These are phyloP conservation scores for Coniochaeta sp. DNA, from an alignment of 2,329 filamentous ascomycete species.

Conservation along the genomic window DNA sequence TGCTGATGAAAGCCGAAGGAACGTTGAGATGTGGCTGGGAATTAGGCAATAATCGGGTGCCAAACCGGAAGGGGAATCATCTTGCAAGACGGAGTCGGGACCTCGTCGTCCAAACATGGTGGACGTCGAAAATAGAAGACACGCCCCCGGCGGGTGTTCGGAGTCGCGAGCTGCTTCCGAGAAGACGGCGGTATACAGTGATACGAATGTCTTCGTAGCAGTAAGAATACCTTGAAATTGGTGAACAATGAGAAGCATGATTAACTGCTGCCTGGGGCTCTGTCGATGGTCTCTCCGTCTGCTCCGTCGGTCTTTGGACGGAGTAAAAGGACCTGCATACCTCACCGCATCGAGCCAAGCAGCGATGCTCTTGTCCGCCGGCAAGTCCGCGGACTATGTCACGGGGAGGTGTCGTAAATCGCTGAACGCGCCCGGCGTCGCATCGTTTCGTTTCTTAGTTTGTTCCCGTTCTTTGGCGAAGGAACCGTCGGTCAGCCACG, in stretches of 20 bases:
- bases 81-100: not conserved
- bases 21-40: not conserved
- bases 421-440: too few relatives aligned
- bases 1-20: not conserved
- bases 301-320: not conserved
- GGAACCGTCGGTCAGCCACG: constrained; percentile 1
- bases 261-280: not conserved
- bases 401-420: not conserved
- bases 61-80: not conserved
- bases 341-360: not conserved
- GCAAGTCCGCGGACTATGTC: constrained; percentile 8
- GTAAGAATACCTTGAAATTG: not conserved
- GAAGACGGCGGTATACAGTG: not conserved
- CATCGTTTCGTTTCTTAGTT: not conserved
- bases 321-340: not conserved
- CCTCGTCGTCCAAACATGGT: not conserved
- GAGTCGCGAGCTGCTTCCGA: not conserved
- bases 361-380: constrained; percentile 6
- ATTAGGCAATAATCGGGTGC: not conserved
- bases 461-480: not conserved
- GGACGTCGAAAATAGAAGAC: not conserved
- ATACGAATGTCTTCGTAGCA: not conserved
- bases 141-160: not conserved
- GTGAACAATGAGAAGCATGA: not conserved
- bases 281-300: not conserved